These are phyloP conservation scores for Noccaea bulbosa DNA, from an alignment of 345 rosid genomes.

Conservation along the genomic window DNA sequence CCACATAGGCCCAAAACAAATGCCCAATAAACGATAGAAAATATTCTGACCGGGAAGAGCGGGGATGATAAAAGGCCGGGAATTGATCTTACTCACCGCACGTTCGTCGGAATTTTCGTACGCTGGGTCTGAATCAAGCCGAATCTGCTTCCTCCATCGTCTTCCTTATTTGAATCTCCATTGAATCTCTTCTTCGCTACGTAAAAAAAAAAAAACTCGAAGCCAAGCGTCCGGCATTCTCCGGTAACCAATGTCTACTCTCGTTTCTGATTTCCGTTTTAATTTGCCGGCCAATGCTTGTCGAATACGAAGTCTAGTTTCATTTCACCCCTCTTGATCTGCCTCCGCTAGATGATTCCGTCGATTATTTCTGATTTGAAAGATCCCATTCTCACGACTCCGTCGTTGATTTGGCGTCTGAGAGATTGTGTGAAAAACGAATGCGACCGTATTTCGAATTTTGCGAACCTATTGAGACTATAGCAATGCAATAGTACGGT, in stretches of 20 bases:
- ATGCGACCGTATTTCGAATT: not conserved
- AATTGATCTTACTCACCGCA: conserved; percentile 36
- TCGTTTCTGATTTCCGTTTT: not conserved
- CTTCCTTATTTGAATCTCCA: conserved; percentile 19
- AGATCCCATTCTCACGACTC: not conserved
- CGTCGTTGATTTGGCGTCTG: conserved; percentile 9
- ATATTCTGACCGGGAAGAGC: conserved; percentile 29
- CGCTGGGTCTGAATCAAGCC: conserved; percentile 20
- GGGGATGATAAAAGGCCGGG: conserved; percentile 23
- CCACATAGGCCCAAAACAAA: conserved; percentile 18
- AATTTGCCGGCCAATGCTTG: conserved; percentile 11
- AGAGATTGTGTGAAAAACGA: not conserved
- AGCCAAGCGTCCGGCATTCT: conserved; percentile 12
- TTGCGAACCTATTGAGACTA: conserved; percentile 2
- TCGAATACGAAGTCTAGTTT: not conserved
- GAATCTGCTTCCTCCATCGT: conserved; percentile 31
- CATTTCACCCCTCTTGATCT: conserved; percentile 33
- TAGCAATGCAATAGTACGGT: conserved; percentile 22
- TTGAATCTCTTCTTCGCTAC: conserved; percentile 17
- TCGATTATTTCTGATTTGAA: not conserved
- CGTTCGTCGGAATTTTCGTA: conserved; percentile 36
- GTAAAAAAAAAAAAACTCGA: not conserved
- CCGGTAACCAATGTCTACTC: conserved; percentile 18
- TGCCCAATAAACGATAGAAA: not conserved
- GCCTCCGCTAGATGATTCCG: not conserved